phyloP scores from a whole-genome alignment of 768 basidiomycete genomes.

The Paxillus ammoniavirescens region DNA sequence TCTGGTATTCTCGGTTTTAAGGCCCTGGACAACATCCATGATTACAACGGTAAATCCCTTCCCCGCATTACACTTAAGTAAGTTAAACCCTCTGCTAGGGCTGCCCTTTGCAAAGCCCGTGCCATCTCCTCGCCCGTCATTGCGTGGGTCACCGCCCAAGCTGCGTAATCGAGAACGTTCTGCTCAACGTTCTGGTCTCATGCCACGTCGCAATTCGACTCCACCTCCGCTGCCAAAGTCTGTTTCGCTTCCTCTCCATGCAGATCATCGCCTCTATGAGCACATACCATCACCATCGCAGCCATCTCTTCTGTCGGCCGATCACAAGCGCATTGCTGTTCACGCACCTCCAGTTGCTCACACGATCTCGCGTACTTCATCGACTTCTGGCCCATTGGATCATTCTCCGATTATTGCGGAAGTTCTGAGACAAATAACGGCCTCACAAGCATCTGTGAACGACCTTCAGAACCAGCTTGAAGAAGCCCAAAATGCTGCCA shows the following conservation, averaged over 20 bases:
- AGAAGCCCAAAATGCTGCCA: constrained; percentile 55
- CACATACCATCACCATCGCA: constrained; percentile 25
- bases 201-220: constrained; percentile 59
- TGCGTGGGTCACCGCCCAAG: constrained; percentile 52
- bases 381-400: constrained; percentile 40
- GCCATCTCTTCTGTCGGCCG: constrained; percentile 16
- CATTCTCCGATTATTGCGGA: constrained; percentile 72
- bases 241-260: constrained; percentile 73
- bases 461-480: constrained; percentile 71
- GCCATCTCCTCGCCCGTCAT: constrained; percentile 40
- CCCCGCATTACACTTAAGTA: neutral
- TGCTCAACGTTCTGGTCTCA: constrained; percentile 37
- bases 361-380: constrained; percentile 23
- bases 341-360: constrained; percentile 26
- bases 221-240: constrained; percentile 86
- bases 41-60: constrained; percentile 55
- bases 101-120: constrained; percentile 52
- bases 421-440: constrained; percentile 69
- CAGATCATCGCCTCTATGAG: constrained; percentile 38
- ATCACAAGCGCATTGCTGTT: constrained; percentile 27
- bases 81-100: constrained; percentile 31
- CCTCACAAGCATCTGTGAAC: constrained; percentile 55
- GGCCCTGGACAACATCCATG: constrained; percentile 65
- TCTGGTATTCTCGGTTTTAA: constrained; percentile 79
- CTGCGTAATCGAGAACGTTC: constrained; percentile 57